Evolutionary conservation across 1,284 basidiomycete genomes (phyloP).

Genomic region (Rhodotorula mucilaginosa): DNA sequence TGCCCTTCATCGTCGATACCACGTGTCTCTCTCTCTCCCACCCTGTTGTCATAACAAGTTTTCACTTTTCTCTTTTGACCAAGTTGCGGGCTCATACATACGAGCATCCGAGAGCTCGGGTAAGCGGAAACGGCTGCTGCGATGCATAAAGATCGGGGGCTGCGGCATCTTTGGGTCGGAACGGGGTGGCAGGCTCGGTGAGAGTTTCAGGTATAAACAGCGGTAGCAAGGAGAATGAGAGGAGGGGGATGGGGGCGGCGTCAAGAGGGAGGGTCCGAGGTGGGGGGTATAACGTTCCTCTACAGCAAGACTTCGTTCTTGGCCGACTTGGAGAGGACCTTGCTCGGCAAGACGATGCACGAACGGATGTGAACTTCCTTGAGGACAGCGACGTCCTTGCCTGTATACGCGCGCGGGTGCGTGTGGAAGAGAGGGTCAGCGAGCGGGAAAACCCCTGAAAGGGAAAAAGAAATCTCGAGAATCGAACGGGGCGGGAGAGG

Average conservation of each 20-base stretch:
- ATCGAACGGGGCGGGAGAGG: too few species aligned
- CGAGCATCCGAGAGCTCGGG: too few species aligned
- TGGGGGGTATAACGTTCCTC: background rate
- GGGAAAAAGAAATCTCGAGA: background rate
- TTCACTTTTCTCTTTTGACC: background rate
- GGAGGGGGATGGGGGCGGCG: too few species aligned
- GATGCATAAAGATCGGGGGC: too few species aligned
- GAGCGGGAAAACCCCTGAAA: background rate
- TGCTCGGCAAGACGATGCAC: conserved; percentile 56
- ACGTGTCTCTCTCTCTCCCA: background rate
- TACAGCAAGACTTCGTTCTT: conserved; percentile 55
- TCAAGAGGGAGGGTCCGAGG: background rate
- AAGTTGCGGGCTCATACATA: background rate
- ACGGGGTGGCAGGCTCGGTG: too few species aligned
- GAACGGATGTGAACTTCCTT: conserved; percentile 51
- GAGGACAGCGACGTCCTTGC: conserved; percentile 52
- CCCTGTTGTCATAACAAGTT: background rate
- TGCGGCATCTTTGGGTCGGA: too few species aligned
- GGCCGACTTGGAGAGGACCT: conserved; percentile 51
- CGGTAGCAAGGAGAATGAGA: background rate
- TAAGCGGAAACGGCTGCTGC: too few species aligned
- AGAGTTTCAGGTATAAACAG: background rate
- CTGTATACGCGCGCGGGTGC: conserved; percentile 19
- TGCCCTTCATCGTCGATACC: background rate
- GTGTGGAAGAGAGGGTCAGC: background rate